Conservation (phyloP, 345 rosid genomes). For the Hevea brasiliensis region DNA sequence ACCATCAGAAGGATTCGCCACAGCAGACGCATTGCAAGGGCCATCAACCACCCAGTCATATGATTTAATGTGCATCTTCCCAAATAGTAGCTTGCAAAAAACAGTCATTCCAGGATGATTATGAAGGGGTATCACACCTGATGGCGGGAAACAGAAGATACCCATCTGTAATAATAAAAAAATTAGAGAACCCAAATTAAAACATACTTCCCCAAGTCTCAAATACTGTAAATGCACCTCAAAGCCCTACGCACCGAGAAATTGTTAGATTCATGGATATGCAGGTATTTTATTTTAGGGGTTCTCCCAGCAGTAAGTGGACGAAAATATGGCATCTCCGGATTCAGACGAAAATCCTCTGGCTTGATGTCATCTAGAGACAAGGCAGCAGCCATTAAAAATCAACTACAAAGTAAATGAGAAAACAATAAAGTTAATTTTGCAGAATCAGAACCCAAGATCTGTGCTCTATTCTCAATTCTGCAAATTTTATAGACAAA, state of each 20-base stretch:
- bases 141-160: constrained; percentile 89
- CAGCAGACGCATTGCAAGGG: constrained; percentile 36
- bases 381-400: constrained; percentile 11
- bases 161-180: constrained; percentile 58
- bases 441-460: background rate
- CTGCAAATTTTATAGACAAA: background rate
- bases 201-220: constrained; percentile 1
- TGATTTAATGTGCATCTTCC: constrained; percentile 92
- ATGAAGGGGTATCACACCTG: constrained; percentile 87
- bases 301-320: background rate
- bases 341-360: constrained; percentile 59
- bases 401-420: background rate
- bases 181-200: background rate
- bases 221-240: background rate
- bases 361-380: constrained; percentile 57
- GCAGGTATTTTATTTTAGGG: constrained; percentile 61
- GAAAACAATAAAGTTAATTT: background rate
- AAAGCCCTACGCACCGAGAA: constrained; percentile 63
- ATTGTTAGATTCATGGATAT: constrained; percentile 53
- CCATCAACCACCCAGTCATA: constrained; percentile 77
- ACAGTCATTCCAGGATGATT: constrained; percentile 98
- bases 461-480: background rate
- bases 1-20: constrained; percentile 33
- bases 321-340: constrained; percentile 51
- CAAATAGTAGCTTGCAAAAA: constrained; percentile 88